These are phyloP conservation scores for Cystofilobasidium ferigula DNA, from an alignment of 768 basidiomycete genomes.

Conservation along the genomic window DNA sequence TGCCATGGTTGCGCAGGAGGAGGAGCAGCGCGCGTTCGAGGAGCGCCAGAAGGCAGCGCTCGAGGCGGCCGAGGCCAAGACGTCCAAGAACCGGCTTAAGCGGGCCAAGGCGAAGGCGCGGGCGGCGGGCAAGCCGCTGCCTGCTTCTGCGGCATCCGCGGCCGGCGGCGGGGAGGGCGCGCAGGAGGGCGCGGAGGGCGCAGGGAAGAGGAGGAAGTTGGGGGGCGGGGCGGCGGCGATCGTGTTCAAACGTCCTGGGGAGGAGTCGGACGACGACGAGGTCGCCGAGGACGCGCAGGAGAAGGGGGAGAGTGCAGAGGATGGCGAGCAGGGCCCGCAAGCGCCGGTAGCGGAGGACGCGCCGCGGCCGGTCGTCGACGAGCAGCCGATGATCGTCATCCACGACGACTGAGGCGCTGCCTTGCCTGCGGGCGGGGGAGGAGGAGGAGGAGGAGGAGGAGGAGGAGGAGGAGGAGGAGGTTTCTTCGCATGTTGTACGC, in stretches of 20 bases:
- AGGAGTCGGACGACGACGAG: slow-evolving; percentile 35
- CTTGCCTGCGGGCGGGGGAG: no score
- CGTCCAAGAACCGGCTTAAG: slow-evolving; percentile 88
- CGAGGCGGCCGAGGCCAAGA: slow-evolving; percentile 67
- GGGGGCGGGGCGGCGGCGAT: slow-evolving; percentile 57
- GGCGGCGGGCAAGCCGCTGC: slow-evolving; percentile 26
- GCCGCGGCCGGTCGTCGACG: slow-evolving; percentile 28
- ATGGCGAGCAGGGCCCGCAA: slow-evolving; percentile 25
- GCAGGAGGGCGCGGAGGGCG: no score
- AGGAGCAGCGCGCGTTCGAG: slow-evolving; percentile 61
- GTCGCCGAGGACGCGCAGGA: slow-evolving; percentile 26
- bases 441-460: background rate
- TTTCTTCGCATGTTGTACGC: background rate
- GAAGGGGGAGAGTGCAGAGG: slow-evolving; percentile 40
- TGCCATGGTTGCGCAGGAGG: slow-evolving; percentile 57
- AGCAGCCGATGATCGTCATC: slow-evolving; percentile 37
- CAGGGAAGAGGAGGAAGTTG: slow-evolving; percentile 67
- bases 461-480: background rate
- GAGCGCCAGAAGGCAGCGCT: slow-evolving; percentile 59
- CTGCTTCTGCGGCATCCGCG: background rate
- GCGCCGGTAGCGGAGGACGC: slow-evolving; percentile 13
- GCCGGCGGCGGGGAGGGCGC: slow-evolving; percentile 29
- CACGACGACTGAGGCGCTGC: slow-evolving; percentile 41
- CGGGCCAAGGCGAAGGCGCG: slow-evolving; percentile 77
- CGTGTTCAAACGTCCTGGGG: slow-evolving; percentile 48